Base-by-base conservation (phyloP, 768 basidiomycete genomes). In the Brasilioporus rufonigricans region DNA sequence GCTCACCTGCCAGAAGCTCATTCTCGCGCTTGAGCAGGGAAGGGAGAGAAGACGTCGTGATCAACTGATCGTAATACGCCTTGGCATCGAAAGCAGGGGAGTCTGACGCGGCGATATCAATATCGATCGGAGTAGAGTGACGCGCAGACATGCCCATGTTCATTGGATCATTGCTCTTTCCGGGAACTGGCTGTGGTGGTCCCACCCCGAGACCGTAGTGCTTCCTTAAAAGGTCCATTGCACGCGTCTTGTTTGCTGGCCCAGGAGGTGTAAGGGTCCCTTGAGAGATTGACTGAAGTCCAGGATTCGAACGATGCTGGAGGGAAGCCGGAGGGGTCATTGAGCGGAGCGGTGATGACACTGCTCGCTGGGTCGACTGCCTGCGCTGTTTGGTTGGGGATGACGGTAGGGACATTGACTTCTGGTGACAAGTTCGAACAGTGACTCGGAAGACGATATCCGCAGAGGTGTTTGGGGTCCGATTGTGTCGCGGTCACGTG, bases 131-230 rank as follows among this genome's bases (percentile, higher is more conserved):
- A 16, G 27, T 7, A 32, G 24, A 5, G 40, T 33, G n/a, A 50
- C 10, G 26, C 26, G 38, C 6, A 38, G 54, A 64, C 80, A 55
- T 61, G 84, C 90, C 89, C 54, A 93, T 73, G 62, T 91, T 89
- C 88, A 92, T 89, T 14, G 90, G 88, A 67, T 93, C 91, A 50
- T 77, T 76, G 31, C 73, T 74, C 38, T 78, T 80, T 29, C 82
- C 83, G 2, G 79, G 76, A 1, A 77, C 63, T 21, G 89, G 80
- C 4, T 80, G 77, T 13, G 89, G 91, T 31, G 83, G 83, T 0
- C 85, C 86, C n/a, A 89, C 73, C 18, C 85, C 88, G 26, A 95
- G 71, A 6, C 91, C 91, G 77, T 95, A 95, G 65, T 95, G 92
- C 60, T 90, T 91, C 63, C 93, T 77, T 48, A 94, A 65, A 46